These are phyloP conservation scores for Fimicolochytrium jonesii DNA, from an alignment of 192 early-diverging fungal species.

Conservation along the genomic window DNA sequence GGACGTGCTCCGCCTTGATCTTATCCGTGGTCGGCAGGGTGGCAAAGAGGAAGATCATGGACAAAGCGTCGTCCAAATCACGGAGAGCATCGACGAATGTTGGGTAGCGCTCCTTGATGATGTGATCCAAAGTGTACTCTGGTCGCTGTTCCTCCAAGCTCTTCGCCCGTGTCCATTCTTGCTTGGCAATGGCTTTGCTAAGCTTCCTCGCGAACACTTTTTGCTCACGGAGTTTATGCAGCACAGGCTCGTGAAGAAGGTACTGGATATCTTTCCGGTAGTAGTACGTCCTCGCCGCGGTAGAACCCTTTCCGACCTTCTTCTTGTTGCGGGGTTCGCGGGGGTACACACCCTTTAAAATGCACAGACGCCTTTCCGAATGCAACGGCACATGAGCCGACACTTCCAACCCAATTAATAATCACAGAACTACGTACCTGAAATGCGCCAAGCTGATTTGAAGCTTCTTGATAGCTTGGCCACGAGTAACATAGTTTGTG, in stretches of 20 bases:
- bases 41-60: slow-evolving; percentile 91
- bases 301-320: slow-evolving; percentile 87
- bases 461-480: slow-evolving; percentile 88
- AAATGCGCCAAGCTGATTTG: slow-evolving; percentile 93
- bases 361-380: slow-evolving; percentile 96
- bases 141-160: slow-evolving; percentile 73
- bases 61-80: slow-evolving; percentile 97
- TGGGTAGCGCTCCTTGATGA: slow-evolving; percentile 95
- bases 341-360: slow-evolving; percentile 98
- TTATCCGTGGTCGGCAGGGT: slow-evolving; percentile 75
- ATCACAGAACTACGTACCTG: slow-evolving; percentile 49
- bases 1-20: slow-evolving; percentile 31
- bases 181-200: slow-evolving; percentile 78
- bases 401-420: too few relatives aligned
- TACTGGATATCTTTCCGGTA: slow-evolving; percentile 96
- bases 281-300: slow-evolving; percentile 83
- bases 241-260: slow-evolving; percentile 88
- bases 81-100: slow-evolving; percentile 87
- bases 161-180: slow-evolving; percentile 73
- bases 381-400: too few relatives aligned
- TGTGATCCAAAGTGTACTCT: slow-evolving; percentile 83
- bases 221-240: slow-evolving; percentile 89
- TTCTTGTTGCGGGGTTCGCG: slow-evolving; percentile 91
- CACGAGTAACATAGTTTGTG: slow-evolving; percentile 84
- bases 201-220: slow-evolving; percentile 84